Evolutionary conservation across 164 flowering plant species (phyloP), one percentile per base, ranked within the genome.

Genomic region (Umbellularia californica): DNA sequence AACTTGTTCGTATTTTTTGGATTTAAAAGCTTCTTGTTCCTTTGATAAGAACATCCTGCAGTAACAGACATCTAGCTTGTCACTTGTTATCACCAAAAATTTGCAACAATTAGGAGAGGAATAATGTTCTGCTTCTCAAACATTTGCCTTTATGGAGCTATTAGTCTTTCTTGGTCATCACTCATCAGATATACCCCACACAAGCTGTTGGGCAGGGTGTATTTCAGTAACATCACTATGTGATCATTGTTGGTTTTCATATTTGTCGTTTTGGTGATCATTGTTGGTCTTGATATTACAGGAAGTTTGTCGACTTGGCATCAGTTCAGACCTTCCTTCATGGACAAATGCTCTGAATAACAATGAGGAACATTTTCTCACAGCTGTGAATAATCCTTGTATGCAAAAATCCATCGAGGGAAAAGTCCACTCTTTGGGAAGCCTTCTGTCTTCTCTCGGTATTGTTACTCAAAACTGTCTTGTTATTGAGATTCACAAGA

Each of bases 271-370:
- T 75, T 63, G 69, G 15, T 55, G n/a, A 55, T 17, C 20, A 14
- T 15, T 55, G 60, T 55, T 55, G n/a, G 20, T 55, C 60, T 55
- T 55, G 4, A 20, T 25, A 71, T 27, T 74, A 30, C 72, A 75
- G 77, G 73, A 24, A 27, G 60, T 22, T 3, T 75, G 60, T 27
- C 33, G 68, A 30, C 77, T 75, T 70, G 72, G 22, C 62, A n/a
- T 23, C 17, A n/a, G 72, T 69, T 70, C 77, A 15, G 68, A 75
- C 25, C 20, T 62, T 33, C 33, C 60, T 22, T 52, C 15, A 69
- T 69, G 77, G 77, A 69, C 72, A 6, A 75, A 75, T n/a, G 77
- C 72, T 23, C 33, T 33, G 2, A 69, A 30, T 25, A 69, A 63
- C 19, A 33, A 23, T 14, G 11, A 27, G 23, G 19, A 58, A 1